Evolutionary conservation across 2,329 filamentous ascomycete species (phyloP), one percentile per base, ranked within the genome.

Genomic region (Talaromyces rugulosus): DNA sequence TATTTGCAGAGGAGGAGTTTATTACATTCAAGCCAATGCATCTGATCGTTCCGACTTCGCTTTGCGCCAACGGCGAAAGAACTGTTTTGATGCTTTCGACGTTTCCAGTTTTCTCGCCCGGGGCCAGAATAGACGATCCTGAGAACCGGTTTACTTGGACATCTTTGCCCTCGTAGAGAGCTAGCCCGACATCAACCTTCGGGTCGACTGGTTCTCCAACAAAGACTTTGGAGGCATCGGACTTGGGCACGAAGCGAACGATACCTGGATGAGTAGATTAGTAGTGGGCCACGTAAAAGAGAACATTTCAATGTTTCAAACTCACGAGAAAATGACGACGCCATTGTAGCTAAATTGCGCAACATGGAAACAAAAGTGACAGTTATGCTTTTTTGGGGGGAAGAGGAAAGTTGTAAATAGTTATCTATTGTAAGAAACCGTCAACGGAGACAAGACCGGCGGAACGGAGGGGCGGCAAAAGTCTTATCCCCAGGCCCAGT

Each of bases 11-110:
- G 31, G 23, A 27, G 7, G 8, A 56, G 3, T 9, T 51, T 8
- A 74, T 64, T 68, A 80, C 80, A 64, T 87, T 87, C 64, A 87
- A 66, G 0, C 85, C 84, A 64, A 87, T 83, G 67, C 85, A 86
- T 53, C 84, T 78, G 58, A 87, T 84, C 0, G 83, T 82, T 28
- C 84, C 84, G 56, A 83, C 80, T 65, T 85, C 82, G 23, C 69
- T 68, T 59, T 75, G 72, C 1, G 79, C 69, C 27, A 85, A 65
- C 7, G 83, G 83, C 2, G 83, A 84, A 47, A 87, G 75, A 14
- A 87, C 69, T 4, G 77, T 70, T 40, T 67, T 67, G 61, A 76
- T 72, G 31, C 58, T 74, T 63, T 74, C 71, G 4, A 71, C 72
- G 12, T 65, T 63, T 3, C 75, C 81, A 1, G 85, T 87, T 12